Percentiles rank a stretch among this genome's conserved stretches.
Evolutionary conservation across 352 stramenopile genomes (phyloP).

Genomic region (Phytophthora pisi): DNA sequence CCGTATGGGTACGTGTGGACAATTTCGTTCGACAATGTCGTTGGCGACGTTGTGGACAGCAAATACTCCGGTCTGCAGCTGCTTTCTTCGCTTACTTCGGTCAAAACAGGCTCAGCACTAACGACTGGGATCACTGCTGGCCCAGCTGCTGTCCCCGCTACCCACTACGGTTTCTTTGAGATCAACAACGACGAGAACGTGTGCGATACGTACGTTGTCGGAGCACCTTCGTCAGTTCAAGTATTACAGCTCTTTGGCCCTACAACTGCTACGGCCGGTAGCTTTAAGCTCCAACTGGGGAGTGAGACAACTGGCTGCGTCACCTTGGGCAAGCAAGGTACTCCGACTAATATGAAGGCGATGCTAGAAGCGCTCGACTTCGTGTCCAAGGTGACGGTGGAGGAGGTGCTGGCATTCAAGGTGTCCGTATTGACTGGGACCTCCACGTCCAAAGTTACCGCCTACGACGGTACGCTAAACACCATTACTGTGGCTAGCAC

Average conservation of each 20-base stretch:
- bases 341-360: slow-evolving; percentile 42
- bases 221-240: slow-evolving; percentile 62
- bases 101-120: slow-evolving; percentile 40
- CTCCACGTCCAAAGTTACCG: slow-evolving; percentile 45
- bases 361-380: slow-evolving; percentile 48
- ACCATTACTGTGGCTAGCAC: slow-evolving; percentile 46
- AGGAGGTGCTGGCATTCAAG: slow-evolving; percentile 66
- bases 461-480: slow-evolving; percentile 31
- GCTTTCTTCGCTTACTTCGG: slow-evolving; percentile 52
- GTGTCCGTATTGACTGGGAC: slow-evolving; percentile 57
- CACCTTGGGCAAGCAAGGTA: slow-evolving; percentile 34
- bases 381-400: slow-evolving; percentile 52
- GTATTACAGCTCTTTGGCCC: slow-evolving; percentile 71
- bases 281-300: slow-evolving; percentile 63
- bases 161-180: slow-evolving; percentile 58
- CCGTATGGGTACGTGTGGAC: slow-evolving; percentile 73
- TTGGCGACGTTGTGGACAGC: slow-evolving; percentile 37
- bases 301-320: slow-evolving; percentile 60
- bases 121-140: slow-evolving; percentile 30
- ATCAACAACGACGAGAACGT: slow-evolving; percentile 53
- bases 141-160: slow-evolving; percentile 31
- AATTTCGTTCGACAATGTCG: slow-evolving; percentile 64
- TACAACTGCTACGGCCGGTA: slow-evolving; percentile 63
- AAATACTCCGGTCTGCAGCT: slow-evolving; percentile 58
- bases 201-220: slow-evolving; percentile 75